Conservation (phyloP, 441 rosid species). For the Populus trichocarpa region DNA sequence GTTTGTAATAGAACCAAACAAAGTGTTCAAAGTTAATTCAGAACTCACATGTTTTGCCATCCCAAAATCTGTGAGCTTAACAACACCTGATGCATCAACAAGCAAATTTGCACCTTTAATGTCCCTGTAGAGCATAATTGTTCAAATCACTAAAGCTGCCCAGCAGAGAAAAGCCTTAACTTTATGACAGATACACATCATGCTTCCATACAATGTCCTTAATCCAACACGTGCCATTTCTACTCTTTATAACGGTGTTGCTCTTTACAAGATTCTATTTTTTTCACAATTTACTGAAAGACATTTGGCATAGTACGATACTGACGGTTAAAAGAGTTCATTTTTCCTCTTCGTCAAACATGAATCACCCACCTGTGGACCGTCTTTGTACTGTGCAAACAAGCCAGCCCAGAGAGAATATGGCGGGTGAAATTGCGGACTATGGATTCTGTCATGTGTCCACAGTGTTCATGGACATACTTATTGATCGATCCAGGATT, state of each 20-base stretch:
- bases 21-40: background rate
- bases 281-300: slow-evolving; percentile 3
- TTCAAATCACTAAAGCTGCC: slow-evolving; percentile 7
- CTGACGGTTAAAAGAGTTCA: background rate
- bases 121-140: slow-evolving; percentile 46
- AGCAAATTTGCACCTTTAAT: slow-evolving; percentile 81
- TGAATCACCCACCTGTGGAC: slow-evolving; percentile 84
- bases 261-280: background rate
- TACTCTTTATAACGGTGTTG: background rate
- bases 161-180: background rate
- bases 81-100: slow-evolving; percentile 53
- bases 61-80: slow-evolving; percentile 70
- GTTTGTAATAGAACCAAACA: background rate
- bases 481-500: slow-evolving; percentile 80
- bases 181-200: background rate
- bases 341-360: background rate
- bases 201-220: background rate
- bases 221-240: background rate
- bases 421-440: too few relatives aligned
- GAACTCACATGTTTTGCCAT: slow-evolving; percentile 62
- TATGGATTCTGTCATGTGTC: too few relatives aligned
- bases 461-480: too few relatives aligned
- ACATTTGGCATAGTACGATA: background rate
- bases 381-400: slow-evolving; percentile 40
- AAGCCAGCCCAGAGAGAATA: too few relatives aligned